Evolutionary conservation across 108 stramenopile genomes (phyloP).

Genomic region (Asterionellopsis glacialis): DNA sequence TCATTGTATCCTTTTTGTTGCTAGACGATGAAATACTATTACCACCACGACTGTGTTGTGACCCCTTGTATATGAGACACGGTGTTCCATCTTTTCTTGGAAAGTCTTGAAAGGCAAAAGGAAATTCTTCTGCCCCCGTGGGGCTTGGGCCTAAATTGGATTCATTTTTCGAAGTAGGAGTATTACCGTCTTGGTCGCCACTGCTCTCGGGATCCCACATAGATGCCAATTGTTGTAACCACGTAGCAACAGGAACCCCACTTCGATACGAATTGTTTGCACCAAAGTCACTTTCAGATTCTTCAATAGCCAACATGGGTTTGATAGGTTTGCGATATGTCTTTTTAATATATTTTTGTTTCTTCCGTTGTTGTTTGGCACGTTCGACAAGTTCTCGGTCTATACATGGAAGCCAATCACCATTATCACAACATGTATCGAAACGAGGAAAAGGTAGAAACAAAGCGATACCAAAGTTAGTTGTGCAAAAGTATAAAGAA

Average conservation of each 20-base stretch:
- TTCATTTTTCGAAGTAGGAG: not conserved
- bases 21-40: not conserved
- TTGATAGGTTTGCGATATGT: too few species aligned
- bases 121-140: not conserved
- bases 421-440: not conserved
- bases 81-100: conserved; percentile 64
- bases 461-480: not conserved
- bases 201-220: too few species aligned
- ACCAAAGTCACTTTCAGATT: not conserved
- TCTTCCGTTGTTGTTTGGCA: too few species aligned
- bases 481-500: not conserved
- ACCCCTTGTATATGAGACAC: conserved; percentile 45
- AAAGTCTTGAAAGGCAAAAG: conserved; percentile 55
- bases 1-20: not conserved
- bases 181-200: not conserved
- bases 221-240: conserved; percentile 7
- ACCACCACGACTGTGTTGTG: not conserved
- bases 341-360: too few species aligned
- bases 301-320: not conserved
- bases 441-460: not conserved
- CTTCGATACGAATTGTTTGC: not conserved
- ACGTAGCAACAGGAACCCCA: not conserved
- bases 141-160: not conserved
- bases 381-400: too few species aligned
- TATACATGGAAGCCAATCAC: not conserved